Base-by-base conservation (phyloP, 2,329 filamentous ascomycete genomes). In the Colletotrichum somersetense region DNA sequence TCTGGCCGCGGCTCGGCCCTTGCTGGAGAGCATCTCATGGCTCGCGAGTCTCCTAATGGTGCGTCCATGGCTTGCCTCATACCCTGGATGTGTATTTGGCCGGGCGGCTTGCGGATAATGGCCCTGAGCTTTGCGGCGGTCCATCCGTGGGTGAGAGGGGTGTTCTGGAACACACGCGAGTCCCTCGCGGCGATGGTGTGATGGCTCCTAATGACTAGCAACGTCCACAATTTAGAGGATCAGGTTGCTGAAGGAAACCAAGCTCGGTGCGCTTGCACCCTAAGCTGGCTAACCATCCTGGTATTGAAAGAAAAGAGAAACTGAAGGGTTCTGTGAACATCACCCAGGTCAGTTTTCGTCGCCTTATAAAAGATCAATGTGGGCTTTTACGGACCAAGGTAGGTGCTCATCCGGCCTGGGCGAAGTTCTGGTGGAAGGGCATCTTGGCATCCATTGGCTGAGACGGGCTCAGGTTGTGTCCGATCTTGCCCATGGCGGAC, bases 401-500 rank as follows among this genome's bases (percentile, higher is more conserved):
- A 73, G 74, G 75, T 71, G 64, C 78, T 80, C 79, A 79, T 75
- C 78, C 78, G 62, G 79, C 80, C 62, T 78, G 74, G 57, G 74
- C 66, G 42, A 79, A 80, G 61, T 67, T 73, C 55, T 57, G 58
- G 71, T 56, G 66, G 62, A 67, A 65, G 38, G 71, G 18, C 38
- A 53, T 38, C 56, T 71, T 62, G 20, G 23, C 33, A 30, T 73
- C 61, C 48, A 57, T 44, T 11, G 67, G 61, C 46, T 72, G 72
- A 40, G 46, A 30, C 7, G 65, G 50, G 44, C 69, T 75, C 50
- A 85, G 75, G 74, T 81, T 80, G 75, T 81, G 79, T 59, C 82
- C 83, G 74, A 90, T 86, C 79, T 85, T 87, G 58, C 82, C 81
- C 86, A 90, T 88, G 76, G 84, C 82, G 64, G 80, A 77, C 53